Evolutionary conservation across 805 yeast species (phyloP).

Genomic region (Ogataea methylovora): DNA sequence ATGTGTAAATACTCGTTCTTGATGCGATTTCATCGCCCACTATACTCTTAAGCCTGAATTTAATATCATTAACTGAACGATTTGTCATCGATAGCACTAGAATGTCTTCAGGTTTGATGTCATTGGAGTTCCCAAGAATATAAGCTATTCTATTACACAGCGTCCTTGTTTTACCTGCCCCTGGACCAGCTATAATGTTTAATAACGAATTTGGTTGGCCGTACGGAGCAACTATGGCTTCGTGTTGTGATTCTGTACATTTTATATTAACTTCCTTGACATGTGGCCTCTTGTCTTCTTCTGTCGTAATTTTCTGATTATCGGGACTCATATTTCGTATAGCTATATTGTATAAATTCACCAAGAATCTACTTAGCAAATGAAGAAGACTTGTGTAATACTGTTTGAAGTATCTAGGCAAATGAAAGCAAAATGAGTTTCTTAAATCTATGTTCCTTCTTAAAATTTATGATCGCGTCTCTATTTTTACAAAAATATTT

Average conservation of each 20-base stretch:
- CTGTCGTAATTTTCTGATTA: conserved; percentile 1
- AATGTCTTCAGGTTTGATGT: conserved; percentile 44
- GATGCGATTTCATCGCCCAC: conserved; percentile 28
- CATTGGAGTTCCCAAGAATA: conserved; percentile 26
- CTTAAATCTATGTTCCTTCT: too few relatives aligned
- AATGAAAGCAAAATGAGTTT: too few relatives aligned
- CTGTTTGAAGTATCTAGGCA: too few relatives aligned
- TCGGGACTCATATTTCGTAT: too few relatives aligned
- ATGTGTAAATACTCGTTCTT: conserved; percentile 42
- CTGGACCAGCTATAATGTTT: conserved; percentile 62
- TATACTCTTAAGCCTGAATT: conserved; percentile 19
- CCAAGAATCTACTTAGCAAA: too few relatives aligned
- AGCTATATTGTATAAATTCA: too few relatives aligned
- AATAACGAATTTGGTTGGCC: conserved; percentile 32
- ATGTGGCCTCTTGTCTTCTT: neutral
- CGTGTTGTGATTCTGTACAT: conserved; percentile 38
- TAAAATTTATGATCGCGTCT: too few relatives aligned
- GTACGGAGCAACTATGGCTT: conserved; percentile 34
- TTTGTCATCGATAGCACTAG: conserved; percentile 63
- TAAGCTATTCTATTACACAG: conserved; percentile 45
- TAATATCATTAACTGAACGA: conserved; percentile 49
- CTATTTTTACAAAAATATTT: too few relatives aligned
- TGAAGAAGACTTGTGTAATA: too few relatives aligned
- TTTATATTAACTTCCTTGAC: conserved; percentile 10
- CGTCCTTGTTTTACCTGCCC: conserved; percentile 66